Evolutionary conservation across 2,329 filamentous ascomycete genomes (phyloP), one percentile per base, ranked within the genome.

Genomic region (Fusarium fujikuroi): DNA sequence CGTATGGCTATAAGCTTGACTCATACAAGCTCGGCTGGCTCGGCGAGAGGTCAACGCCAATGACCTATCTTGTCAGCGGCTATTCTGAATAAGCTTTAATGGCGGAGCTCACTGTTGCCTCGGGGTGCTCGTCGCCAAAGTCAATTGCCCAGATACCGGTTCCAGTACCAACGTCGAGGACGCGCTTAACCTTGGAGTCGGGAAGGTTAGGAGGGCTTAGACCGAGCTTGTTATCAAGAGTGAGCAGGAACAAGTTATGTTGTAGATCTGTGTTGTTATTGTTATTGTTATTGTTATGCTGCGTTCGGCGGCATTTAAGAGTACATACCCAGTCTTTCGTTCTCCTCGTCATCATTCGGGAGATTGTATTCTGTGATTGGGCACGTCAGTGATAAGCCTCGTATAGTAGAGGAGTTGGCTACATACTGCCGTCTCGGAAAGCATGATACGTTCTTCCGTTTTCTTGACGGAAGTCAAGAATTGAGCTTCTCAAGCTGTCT

Each of bases 401-500:
- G 11, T 2, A 14, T n/a, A 1, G 5, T 5, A n/a, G 30, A 32
- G 5, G 25, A 21, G 12, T 7, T 11, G 25, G 10, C 10, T 9
- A 37, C 66, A 7, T 37, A 69, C 66, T 69, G 28, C 66, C 66
- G 2, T 69, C 66, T 10, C 50, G 69, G 11, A 44, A 69, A 8
- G 42, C 54, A n/a, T 69, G 66, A 5, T 69, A 69, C 10, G 66
- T 69, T n/a, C 66, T 64, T 28, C 66, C 66, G 7, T 69, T 69
- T 2, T 69, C 66, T 9, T 58, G 66, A 3, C 66, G 53, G 9
- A 32, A 69, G 19, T 70, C 60, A 19, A 49, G 61, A 21, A 69
- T 65, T 2, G 66, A 69, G 9, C 66, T 69, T 21, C 66, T 60
- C 23, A 69, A 15, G 9, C 66, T 69, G n/a, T 69, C 66, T 4